Percentiles rank a stretch among this genome's conserved stretches.
Evolutionary conservation across 2,329 filamentous ascomycete species (phyloP).

Genomic region (Macroventuria anomochaeta): DNA sequence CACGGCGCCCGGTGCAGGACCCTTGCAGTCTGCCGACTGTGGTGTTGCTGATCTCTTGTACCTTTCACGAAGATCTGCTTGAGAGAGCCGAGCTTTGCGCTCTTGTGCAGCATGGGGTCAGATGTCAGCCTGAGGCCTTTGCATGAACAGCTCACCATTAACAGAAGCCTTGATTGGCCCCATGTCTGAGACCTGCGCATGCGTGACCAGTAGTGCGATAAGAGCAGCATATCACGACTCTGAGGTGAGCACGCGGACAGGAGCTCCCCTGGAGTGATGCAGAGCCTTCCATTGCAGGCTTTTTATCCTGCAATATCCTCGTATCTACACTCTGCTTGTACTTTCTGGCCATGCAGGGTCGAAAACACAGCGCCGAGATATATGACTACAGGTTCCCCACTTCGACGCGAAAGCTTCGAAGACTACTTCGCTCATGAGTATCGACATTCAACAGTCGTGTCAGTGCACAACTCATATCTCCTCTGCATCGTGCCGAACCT

Average conservation of each 20-base stretch:
- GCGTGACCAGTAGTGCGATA: conserved; percentile 21
- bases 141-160: background rate
- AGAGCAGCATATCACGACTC: conserved; percentile 10
- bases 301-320: no score
- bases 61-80: background rate
- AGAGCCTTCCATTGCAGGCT: no score
- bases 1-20: background rate
- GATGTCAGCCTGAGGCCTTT: background rate
- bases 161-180: background rate
- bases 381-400: background rate
- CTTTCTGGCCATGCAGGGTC: no score
- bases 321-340: no score
- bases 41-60: background rate
- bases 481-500: no score
- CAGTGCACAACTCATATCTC: no score
- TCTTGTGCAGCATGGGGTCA: background rate
- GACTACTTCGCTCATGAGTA: no score
- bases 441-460: no score
- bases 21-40: conserved; percentile 1
- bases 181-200: background rate
- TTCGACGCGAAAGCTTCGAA: no score
- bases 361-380: background rate
- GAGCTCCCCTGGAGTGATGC: background rate
- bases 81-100: background rate
- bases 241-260: conserved; percentile 12